Evolutionary conservation across 768 basidiomycete species (phyloP), one percentile per base, ranked within the genome.

Genomic region (Phlegmacium glaucopus): DNA sequence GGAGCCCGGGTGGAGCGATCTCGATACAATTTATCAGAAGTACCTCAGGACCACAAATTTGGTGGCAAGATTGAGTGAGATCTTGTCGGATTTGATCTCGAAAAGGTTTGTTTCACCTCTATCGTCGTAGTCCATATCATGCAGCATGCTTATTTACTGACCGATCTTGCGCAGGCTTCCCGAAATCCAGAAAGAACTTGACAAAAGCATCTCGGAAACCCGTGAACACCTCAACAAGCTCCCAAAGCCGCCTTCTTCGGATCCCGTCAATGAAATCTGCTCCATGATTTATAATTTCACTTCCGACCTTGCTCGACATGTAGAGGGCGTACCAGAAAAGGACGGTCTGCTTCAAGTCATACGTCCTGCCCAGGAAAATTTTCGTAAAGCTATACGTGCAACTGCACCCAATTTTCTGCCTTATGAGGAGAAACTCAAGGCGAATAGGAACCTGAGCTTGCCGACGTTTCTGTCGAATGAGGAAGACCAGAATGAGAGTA

Each of bases 351-450:
- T 85, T 3, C 85, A 87, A 51, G 43, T 57, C 0, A 79, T 90
- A 9, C 72, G 74, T 3, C 74, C 77, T 0, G 64, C 67, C 0
- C 76, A 80, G 36, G 62, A 71, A 5, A 30, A 29, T 0, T 89
- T 88, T 62, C 68, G 72, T 8, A 45, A 45, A 1, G 64, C 66
- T 1, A 80, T 88, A 35, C 69, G 72, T 1, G 41, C 39, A 0
- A 86, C 85, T 0, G 76, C 80, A 0, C 86, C 86, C 0, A 57
- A 73, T 2, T 88, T 89, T 50, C 51, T 69, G 6, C 83, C 85
- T 0, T 81, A 75, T 51, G 55, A 64, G 36, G 58, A 46, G 25
- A 29, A 44, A 6, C 38, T 51, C 13, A 54, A 42, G 3, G 42
- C 32, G 11, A 45, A 44, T 28, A 52, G 28, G 30, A 51, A 45